Base-by-base conservation (phyloP, 345 rosid genomes). In the Microcos paniculata region DNA sequence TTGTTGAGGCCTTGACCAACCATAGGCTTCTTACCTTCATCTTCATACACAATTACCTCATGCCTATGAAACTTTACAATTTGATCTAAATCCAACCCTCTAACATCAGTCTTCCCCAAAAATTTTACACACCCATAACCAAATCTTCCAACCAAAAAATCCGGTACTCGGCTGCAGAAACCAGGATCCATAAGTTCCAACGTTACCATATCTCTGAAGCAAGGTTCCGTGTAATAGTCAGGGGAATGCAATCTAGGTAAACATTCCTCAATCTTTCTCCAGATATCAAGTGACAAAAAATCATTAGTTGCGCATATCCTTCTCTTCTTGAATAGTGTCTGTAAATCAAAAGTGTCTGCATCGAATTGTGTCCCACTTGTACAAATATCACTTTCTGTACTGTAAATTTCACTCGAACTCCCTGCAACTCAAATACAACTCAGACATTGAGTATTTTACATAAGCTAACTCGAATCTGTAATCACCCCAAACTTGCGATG, bases 1-100 rank as follows among this genome's bases (percentile, higher is more conserved):
- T 96, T 96, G 84, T 96, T 93, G 72, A 96, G 92, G 56, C 98
- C 94, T 77, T 84, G 84, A 61, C 98, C 98, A 70, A 85, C 87
- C 64, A 61, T 75, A 58, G 99, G 99, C 85, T 96, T 93, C 46
- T 78, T 72, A 74, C 65, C 80, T 73, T 93, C 98, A 76, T 96
- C 94, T 75, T 84, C 94, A 79, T 96, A 93, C 28, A 96, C 98
- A 81, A 86, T 84, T 1, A 93, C 84, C 78, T 86, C 88, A 81
- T 93, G 89, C 82, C 90, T 87, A 67, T 15, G 72, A 61, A 93
- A 90, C 88, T 86, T 88, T 73, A 96, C 94, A 79, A 90, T 87
- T 65, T 72, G 81, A 84, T 88, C 95, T 70, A 93, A 68, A 57
- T 89, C 85, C 78, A 96, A 72, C 74, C 89, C 40, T 82, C 92